Percentiles rank a stretch among this genome's conserved stretches.
Conservation (phyloP, 2,329 filamentous ascomycete genomes). For the Gliomastix tumulicola region DNA sequence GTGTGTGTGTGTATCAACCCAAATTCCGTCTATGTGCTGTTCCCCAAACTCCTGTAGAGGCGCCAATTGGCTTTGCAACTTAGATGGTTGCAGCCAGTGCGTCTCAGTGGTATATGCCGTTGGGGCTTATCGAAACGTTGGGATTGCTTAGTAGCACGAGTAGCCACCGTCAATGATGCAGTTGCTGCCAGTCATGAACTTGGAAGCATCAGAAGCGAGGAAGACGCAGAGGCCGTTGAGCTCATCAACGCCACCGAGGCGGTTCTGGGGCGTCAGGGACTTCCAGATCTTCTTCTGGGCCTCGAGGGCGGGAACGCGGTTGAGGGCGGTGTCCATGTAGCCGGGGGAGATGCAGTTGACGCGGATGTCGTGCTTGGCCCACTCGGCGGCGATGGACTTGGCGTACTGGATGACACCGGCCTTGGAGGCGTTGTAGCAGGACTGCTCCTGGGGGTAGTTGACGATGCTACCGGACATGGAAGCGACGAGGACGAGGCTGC, state of each 20-base stretch:
- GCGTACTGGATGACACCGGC: constrained; percentile 71
- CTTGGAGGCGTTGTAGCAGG: constrained; percentile 79
- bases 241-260: constrained; percentile 67
- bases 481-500: constrained; percentile 68
- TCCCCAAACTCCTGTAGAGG: no score
- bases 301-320: constrained; percentile 70
- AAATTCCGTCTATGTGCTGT: no score
- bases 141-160: constrained; percentile 51
- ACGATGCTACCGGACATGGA: constrained; percentile 80
- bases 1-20: no score
- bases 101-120: no score
- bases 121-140: no score
- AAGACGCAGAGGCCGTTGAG: constrained; percentile 73
- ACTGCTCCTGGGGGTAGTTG: constrained; percentile 82
- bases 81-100: no score
- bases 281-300: constrained; percentile 80
- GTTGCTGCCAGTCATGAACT: constrained; percentile 74
- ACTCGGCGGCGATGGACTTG: constrained; percentile 77
- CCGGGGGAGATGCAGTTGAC: constrained; percentile 82
- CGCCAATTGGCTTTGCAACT: no score
- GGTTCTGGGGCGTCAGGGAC: constrained; percentile 64
- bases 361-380: constrained; percentile 73
- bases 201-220: constrained; percentile 64
- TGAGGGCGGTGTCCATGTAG: constrained; percentile 81
- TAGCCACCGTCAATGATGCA: constrained; percentile 66